Base-by-base conservation (phyloP, 495 filamentous ascomycete species). In the Hypomontagnella submonticulosa region DNA sequence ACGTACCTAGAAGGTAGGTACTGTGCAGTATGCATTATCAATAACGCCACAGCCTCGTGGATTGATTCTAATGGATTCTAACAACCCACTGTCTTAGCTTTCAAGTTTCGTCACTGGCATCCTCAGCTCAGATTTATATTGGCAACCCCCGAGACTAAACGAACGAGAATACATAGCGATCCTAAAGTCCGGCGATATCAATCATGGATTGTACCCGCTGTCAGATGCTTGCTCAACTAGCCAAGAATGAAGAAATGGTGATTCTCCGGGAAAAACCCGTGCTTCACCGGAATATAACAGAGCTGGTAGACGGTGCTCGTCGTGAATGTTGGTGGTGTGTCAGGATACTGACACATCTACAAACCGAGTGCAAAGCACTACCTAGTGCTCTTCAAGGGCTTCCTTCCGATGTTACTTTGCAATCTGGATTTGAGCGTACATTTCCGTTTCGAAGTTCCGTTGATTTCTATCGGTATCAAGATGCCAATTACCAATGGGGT, bases 251-350 rank as follows among this genome's bases (percentile, higher is more conserved):
- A 12, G 32, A 37, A 36, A n/a, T n/a, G n/a, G n/a, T n/a, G n/a
- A n/a, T n/a, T n/a, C n/a, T n/a, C n/a, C n/a, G n/a, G n/a, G n/a
- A n/a, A n/a, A n/a, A n/a, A n/a, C n/a, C n/a, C n/a, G n/a, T n/a
- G 10, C 30, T 36, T 20, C 48, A 51, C 33, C 48, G 33, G 1
- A 37, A 51, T 19, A 18, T 41, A 15, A 18, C 16, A 15, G 50
- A 53, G 4, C n/a, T 53, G 12, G 10, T 41, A 27, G 5, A 13
- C 6, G 50, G 50, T 8, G 11, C 7, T 15, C 50, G 20, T 18
- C 4, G 11, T 27, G 34, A n/a, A 53, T 53, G 50, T 18, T 53
- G 50, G 50, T 53, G 50, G 50, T 53, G 50, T 41, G 27, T 41
- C 10, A 53, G 36, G 11, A 41, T 30, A 41, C 27, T 53, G 5